These are phyloP conservation scores for Lasiosphaeria miniovina DNA, from an alignment of 495 filamentous ascomycete species.

Conservation along the genomic window DNA sequence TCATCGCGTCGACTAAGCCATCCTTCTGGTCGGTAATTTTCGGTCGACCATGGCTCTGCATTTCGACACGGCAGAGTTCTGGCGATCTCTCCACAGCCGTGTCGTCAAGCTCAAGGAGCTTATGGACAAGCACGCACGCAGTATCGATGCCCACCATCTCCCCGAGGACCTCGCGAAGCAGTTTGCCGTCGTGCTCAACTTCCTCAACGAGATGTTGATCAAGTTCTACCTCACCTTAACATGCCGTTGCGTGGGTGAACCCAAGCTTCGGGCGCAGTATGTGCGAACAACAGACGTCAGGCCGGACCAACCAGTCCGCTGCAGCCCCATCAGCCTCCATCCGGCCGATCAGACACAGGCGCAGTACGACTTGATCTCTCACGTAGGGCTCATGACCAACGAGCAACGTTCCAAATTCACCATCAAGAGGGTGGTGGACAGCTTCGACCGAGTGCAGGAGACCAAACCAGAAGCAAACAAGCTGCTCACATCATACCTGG, in stretches of 20 bases:
- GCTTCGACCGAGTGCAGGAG: neutral
- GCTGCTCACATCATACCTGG: neutral
- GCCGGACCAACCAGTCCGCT: neutral
- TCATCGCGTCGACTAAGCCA: neutral
- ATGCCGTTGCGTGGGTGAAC: neutral
- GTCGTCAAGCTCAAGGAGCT: neutral
- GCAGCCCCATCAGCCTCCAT: neutral
- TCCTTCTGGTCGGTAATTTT: neutral
- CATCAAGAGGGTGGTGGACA: neutral
- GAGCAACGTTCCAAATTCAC: neutral
- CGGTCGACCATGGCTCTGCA: neutral
- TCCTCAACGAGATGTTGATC: neutral
- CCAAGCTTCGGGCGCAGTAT: neutral
- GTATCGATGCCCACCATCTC: neutral
- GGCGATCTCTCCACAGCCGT: neutral
- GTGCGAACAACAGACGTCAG: neutral
- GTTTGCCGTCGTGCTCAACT: neutral
- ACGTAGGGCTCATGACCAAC: neutral
- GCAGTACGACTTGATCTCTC: neutral
- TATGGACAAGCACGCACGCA: neutral
- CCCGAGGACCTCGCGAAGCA: neutral
- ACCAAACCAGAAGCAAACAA: neutral
- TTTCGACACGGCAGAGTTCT: neutral
- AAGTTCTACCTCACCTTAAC: neutral
- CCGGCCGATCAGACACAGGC: neutral